These are phyloP conservation scores for Trematosphaeria pertusa DNA, from an alignment of 2,329 filamentous ascomycete genomes.

Conservation along the genomic window DNA sequence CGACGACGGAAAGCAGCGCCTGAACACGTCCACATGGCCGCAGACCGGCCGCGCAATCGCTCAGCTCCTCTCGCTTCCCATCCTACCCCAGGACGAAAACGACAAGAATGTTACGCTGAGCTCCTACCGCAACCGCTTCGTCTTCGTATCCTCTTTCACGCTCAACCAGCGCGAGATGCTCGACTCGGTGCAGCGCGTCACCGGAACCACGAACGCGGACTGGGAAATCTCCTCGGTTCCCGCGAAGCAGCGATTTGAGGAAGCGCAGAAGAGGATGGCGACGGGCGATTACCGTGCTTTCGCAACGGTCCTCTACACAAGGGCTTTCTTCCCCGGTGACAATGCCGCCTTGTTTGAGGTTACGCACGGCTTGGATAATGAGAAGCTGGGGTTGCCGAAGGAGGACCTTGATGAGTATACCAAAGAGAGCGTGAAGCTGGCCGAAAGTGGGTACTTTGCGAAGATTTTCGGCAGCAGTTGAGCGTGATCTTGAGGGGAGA, in stretches of 20 bases:
- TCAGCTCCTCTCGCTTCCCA: slow-evolving; percentile 47
- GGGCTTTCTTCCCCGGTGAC: slow-evolving; percentile 22
- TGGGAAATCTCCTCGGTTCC: slow-evolving; percentile 65
- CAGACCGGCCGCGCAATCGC: slow-evolving; percentile 65
- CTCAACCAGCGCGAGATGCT: slow-evolving; percentile 69
- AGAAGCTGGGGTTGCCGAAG: slow-evolving; percentile 61
- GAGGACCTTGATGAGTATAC: slow-evolving; percentile 68
- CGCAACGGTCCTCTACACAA: slow-evolving; percentile 57
- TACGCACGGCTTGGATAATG: slow-evolving; percentile 52
- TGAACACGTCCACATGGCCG: slow-evolving; percentile 62
- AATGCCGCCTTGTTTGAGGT: slow-evolving; percentile 25
- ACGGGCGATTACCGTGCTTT: slow-evolving; percentile 51
- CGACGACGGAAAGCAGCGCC: slow-evolving; percentile 36
- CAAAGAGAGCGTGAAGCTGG: slow-evolving; percentile 56
- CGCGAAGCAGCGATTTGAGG: slow-evolving; percentile 56
- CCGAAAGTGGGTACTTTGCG: slow-evolving; percentile 31
- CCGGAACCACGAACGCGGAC: slow-evolving; percentile 63
- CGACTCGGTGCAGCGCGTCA: slow-evolving; percentile 65
- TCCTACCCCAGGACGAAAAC: slow-evolving; percentile 18
- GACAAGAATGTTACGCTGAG: slow-evolving; percentile 14
- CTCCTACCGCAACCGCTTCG: slow-evolving; percentile 32
- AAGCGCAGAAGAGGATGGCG: slow-evolving; percentile 56
- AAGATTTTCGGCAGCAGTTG: slow-evolving; percentile 2
- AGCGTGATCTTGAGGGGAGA: too few species aligned
- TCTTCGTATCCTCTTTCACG: slow-evolving; percentile 43